Base-by-base conservation (phyloP, 2,329 filamentous ascomycete species). In the Graphiopsis chlorocephala region DNA sequence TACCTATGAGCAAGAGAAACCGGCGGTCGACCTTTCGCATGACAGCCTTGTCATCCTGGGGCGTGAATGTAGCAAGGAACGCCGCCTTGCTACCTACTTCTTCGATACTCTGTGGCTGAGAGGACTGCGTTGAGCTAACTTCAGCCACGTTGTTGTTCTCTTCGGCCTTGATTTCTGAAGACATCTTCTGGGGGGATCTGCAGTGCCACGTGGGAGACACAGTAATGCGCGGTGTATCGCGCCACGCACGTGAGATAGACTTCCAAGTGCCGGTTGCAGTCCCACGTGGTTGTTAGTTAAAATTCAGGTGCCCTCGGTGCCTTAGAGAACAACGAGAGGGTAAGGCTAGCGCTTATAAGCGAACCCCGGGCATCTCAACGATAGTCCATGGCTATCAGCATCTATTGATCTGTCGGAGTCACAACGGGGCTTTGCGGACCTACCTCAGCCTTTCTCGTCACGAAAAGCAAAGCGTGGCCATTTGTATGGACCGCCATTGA, bases 21-120 rank as follows among this genome's bases (percentile, higher is more conserved):
- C 74, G 70, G 55, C 68, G 64, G 58, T 80, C 74, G 4, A 82
- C 78, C 66, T 81, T 81, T 57, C 72, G 69, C 72, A 78, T 77
- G 65, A 81, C 78, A 0, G 68, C 31, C 59, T 48, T 63, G 57
- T 79, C 78, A 56, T 81, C 78, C 55, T 76, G 75, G 0, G 74
- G 72, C 7, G 73, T 76, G 64, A 81, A 81, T 0, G 75, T 73
- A 1, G 74, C 72, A 3, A 81, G 72, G 56, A 81, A 80, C 23
- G 71, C 60, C 65, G 71, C 26, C 71, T 71, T 64, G 58, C 65
- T 63, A 25, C 68, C 66, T 7, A 61, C 68, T 61, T 65, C 63
- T 15, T 60, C 59, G 63, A 69, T 57, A 59, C 57, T 67, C 26
- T 61, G 60, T 28, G 66, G 65, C 14, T 50, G 48, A 33, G 45